Base-by-base conservation (phyloP, 306 rosid genomes). In the Delonix regia region DNA sequence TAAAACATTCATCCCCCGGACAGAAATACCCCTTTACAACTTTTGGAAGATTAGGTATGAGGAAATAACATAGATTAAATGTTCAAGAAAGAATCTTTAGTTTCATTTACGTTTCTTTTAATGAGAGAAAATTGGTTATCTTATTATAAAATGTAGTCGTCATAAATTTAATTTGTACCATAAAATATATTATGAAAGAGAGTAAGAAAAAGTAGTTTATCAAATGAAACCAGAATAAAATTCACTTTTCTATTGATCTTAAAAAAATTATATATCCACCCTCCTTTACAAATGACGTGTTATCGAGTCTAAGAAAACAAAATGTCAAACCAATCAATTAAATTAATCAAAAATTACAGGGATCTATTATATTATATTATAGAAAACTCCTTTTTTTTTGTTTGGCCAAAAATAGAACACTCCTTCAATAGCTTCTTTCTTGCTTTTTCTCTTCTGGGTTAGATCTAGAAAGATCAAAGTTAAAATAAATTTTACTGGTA, bases 381-480 rank as follows among this genome's bases (percentile, higher is more conserved):
- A n/a, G n/a, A n/a, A n/a, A n/a, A n/a, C n/a, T n/a, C n/a, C n/a
- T n/a, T n/a, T n/a, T n/a, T n/a, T n/a, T n/a, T n/a, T n/a, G n/a
- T n/a, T n/a, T n/a, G n/a, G n/a, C n/a, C n/a, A n/a, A n/a, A n/a
- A n/a, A n/a, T n/a, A 7, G 39, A 42, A 28, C 45, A 28, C 57
- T 44, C 24, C 13, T 12, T 47, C 21, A 21, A 12, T 47, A 41
- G 25, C 57, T 16, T 6, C 47, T 15, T 42, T 8, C 48, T 64
- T 7, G 74, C 45, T 67, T 56, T 28, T 45, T 5, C 7, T 49
- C 21, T 59, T 75, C 69, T 74, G 61, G 28, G 62, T 33, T 68
- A 33, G 56, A 75, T 81, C 47, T 36, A 33, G 39, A 68, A 72
- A 45, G 52, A 42, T 53, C 49, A 6, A 15, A 44, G 14, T 25